Evolutionary conservation across 2,329 filamentous ascomycete species (phyloP).

Genomic region (Atkinsonella texensis): DNA sequence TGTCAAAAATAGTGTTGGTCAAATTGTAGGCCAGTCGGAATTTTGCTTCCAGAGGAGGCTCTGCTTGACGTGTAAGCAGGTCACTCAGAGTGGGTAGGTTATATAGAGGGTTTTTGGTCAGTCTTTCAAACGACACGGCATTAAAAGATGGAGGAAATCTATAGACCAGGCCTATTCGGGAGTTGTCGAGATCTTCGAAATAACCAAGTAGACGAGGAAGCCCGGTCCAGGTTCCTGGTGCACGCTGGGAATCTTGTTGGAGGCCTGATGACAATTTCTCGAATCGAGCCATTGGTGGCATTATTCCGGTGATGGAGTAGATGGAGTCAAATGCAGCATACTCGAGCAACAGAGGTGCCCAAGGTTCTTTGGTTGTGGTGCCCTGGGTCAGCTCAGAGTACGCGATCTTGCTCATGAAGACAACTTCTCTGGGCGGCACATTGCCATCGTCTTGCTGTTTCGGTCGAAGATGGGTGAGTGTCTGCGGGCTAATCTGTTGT

Average conservation of each 20-base stretch:
- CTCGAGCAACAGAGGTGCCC: slow-evolving; percentile 53
- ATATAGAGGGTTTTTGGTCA: slow-evolving; percentile 36
- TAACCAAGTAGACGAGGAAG: slow-evolving; percentile 52
- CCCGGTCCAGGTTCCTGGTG: slow-evolving; percentile 47
- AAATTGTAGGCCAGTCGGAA: slow-evolving; percentile 65
- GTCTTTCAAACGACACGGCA: slow-evolving; percentile 39
- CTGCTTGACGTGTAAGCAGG: slow-evolving; percentile 38
- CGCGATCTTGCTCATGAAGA: slow-evolving; percentile 36
- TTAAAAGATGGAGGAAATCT: slow-evolving; percentile 57
- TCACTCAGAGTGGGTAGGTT: slow-evolving; percentile 42
- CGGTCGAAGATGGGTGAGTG: slow-evolving; percentile 35
- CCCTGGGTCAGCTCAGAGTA: slow-evolving; percentile 35
- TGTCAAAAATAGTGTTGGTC: slow-evolving; percentile 58
- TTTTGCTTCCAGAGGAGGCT: slow-evolving; percentile 62
- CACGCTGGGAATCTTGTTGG: slow-evolving; percentile 39
- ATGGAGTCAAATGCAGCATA: slow-evolving; percentile 55
- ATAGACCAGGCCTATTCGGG: slow-evolving; percentile 64
- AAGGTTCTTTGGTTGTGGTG: slow-evolving; percentile 30
- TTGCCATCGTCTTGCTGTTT: slow-evolving; percentile 24
- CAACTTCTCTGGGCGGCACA: slow-evolving; percentile 31
- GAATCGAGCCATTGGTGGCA: slow-evolving; percentile 52
- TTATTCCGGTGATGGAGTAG: slow-evolving; percentile 49
- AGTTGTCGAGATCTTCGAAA: slow-evolving; percentile 60
- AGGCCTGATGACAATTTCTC: slow-evolving; percentile 50
- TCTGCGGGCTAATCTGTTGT: slow-evolving; percentile 43